These are phyloP conservation scores for Euphorbia pulcherrima DNA, from an alignment of 345 rosid species.

Conservation along the genomic window DNA sequence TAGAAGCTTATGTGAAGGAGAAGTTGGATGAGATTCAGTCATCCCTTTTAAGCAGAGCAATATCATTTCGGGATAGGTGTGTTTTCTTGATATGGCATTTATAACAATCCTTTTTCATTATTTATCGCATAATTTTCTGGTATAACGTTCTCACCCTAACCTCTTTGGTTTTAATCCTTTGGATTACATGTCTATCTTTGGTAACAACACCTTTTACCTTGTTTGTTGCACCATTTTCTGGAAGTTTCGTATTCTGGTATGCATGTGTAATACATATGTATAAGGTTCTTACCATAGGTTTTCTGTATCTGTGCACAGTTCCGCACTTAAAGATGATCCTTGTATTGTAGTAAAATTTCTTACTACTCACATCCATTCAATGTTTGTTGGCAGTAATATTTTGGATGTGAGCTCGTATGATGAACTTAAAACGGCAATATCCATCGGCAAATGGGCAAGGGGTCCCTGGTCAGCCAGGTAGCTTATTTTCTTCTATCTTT, in stretches of 20 bases:
- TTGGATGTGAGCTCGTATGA: constrained; percentile 80
- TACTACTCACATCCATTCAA: neutral
- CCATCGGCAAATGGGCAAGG: constrained; percentile 92
- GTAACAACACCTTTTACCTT: neutral
- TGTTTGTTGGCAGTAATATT: constrained; percentile 58
- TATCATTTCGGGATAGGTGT: constrained; percentile 76
- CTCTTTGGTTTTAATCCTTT: no score
- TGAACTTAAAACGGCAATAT: constrained; percentile 71
- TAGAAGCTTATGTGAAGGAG: constrained; percentile 71
- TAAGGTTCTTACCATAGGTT: neutral
- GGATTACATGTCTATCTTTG: neutral
- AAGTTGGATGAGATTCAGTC: constrained; percentile 87
- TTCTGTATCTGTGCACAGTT: neutral
- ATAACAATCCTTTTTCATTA: no score
- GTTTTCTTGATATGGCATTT: constrained; percentile 11
- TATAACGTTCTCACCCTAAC: no score
- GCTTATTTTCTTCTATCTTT: neutral
- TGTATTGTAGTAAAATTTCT: neutral
- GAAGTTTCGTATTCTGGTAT: neutral
- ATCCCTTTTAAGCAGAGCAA: constrained; percentile 63
- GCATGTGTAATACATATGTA: neutral
- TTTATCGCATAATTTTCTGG: no score
- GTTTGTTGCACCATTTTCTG: neutral
- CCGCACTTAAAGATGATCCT: neutral
- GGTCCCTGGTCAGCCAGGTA: constrained; percentile 94